Evolutionary conservation across 345 rosid genomes (phyloP), one percentile per base, ranked within the genome.

Genomic region (Populus pruinosa): DNA sequence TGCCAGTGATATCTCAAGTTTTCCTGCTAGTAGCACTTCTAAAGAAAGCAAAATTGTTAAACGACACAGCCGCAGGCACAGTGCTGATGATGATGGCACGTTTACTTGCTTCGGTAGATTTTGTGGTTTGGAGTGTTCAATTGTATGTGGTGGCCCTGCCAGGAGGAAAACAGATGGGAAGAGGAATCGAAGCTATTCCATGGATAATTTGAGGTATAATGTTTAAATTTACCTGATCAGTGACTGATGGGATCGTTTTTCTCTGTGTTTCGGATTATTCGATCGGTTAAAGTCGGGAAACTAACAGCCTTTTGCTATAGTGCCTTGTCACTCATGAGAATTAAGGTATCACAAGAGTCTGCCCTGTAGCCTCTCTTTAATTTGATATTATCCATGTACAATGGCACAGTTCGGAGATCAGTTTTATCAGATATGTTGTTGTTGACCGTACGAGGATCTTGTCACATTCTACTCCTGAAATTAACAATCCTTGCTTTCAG

Each of bases 91-190:
- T 2, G 82, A 68, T 2, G 87, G 93, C 0, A 71, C 84, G 72
- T 92, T 92, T 71, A 88, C 97, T 17, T 94, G 98, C 72, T 89
- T 94, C 23, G 80, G 97, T 56, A 87, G 83, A 29, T 66, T 91
- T 0, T 94, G 96, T 27, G 98, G 98, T 10, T 79, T 87, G 3
- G 88, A 95, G 50, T 89, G 91, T 75, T 86, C 97, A 41, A 88
- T 92, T 38, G 89, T 87, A 0, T 91, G 96, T 63, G 98, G 95
- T 20, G 77, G 65, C 38, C 11, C 72, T 23, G 74, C 86, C n/a
- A 77, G 80, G 21, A 65, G 73, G 43, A 83, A 67, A 43, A 27
- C 63, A 0, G 44, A 61, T 0, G 68, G 77, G 25, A 81, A 82
- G n/a, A 8, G 77, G 36, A 73, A 65, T 1, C 87, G 87, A 55